These are phyloP conservation scores for Lactarius evosmus DNA, from an alignment of 768 basidiomycete species.

Conservation along the genomic window DNA sequence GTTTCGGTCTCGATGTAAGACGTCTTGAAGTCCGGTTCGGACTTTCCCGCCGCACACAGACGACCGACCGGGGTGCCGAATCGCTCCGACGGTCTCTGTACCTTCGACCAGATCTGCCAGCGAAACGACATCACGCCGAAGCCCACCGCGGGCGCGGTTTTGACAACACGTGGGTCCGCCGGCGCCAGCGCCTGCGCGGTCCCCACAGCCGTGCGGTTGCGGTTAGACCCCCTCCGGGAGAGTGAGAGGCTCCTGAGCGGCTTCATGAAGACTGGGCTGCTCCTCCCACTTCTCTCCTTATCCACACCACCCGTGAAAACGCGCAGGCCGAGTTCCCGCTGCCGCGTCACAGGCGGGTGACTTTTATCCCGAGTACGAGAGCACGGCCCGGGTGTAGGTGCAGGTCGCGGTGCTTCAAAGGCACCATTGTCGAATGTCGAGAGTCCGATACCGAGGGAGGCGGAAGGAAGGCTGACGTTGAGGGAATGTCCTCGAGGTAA, in stretches of 20 bases:
- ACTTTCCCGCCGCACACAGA: constrained; percentile 8
- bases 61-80: neutral
- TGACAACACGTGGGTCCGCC: neutral
- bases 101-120: constrained; percentile 11
- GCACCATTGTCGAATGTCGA: constrained; percentile 17
- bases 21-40: constrained; percentile 11
- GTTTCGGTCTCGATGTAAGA: constrained; percentile 14
- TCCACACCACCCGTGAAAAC: neutral
- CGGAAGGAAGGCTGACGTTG: neutral
- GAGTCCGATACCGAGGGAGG: constrained; percentile 6
- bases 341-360: neutral
- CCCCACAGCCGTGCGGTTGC: too few relatives aligned
- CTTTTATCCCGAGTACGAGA: neutral
- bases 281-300: neutral
- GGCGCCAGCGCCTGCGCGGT: neutral
- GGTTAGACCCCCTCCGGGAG: neutral
- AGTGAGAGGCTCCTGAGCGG: neutral
- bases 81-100: constrained; percentile 11
- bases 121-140: constrained; percentile 15
- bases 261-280: neutral
- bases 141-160: neutral
- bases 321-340: neutral
- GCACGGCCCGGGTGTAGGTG: constrained; percentile 3
- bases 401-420: constrained; percentile 23
- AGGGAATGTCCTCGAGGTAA: neutral